Evolutionary conservation across 371 early-diverging fungal genomes (phyloP).

Genomic region (Zopfochytrium polystomum): DNA sequence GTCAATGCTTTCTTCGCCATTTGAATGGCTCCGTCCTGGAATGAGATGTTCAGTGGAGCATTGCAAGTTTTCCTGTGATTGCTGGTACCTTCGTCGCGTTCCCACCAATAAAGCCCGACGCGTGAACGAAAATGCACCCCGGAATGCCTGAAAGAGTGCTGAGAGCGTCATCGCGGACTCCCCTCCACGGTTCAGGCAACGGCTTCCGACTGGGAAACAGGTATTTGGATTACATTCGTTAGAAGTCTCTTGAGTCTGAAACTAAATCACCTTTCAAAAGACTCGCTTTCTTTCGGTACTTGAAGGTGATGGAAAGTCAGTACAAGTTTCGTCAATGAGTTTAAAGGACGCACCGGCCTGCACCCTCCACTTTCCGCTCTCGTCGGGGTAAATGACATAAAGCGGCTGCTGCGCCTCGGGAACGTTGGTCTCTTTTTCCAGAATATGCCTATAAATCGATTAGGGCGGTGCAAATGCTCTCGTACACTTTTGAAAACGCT

Average conservation of each 20-base stretch:
- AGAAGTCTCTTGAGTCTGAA: slow-evolving; percentile 11
- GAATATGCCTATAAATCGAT: not conserved
- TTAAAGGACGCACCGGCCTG: slow-evolving; percentile 34
- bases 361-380: slow-evolving; percentile 48
- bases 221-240: not conserved
- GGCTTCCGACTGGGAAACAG: slow-evolving; percentile 68
- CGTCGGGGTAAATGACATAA: slow-evolving; percentile 85
- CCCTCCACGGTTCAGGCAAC: slow-evolving; percentile 91
- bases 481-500: slow-evolving; percentile 6
- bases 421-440: slow-evolving; percentile 38
- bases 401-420: slow-evolving; percentile 40
- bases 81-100: slow-evolving; percentile 61
- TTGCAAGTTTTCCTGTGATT: not conserved
- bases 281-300: slow-evolving; percentile 63
- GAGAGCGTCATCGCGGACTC: slow-evolving; percentile 85
- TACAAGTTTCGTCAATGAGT: not conserved
- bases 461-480: slow-evolving; percentile 21
- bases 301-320: slow-evolving; percentile 5
- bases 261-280: slow-evolving; percentile 73
- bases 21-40: slow-evolving; percentile 1
- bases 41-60: slow-evolving; percentile 43
- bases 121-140: slow-evolving; percentile 93
- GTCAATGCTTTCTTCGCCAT: slow-evolving; percentile 26
- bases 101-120: slow-evolving; percentile 90
- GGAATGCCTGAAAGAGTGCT: slow-evolving; percentile 70